A percentile compares a stretch with the other conserved stretches of the same genome.
These are phyloP conservation scores for Zygotorulaspora sp. DNA, from an alignment of 805 yeast genomes.

Conservation along the genomic window DNA sequence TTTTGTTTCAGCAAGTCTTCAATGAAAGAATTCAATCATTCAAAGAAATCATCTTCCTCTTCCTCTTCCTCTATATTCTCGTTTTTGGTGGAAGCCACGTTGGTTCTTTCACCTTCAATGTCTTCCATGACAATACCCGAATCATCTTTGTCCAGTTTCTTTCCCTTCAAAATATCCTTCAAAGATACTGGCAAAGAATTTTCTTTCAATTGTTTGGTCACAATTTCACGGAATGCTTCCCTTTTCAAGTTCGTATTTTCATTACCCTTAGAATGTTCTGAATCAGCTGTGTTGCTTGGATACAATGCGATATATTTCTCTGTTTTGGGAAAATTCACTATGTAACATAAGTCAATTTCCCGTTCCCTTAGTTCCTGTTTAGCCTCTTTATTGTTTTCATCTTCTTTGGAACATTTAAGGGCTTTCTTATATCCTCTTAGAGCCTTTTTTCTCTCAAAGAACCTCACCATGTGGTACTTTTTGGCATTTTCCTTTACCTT, in stretches of 20 bases:
- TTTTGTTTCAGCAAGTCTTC: too few species aligned
- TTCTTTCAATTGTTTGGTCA: conserved; percentile 48
- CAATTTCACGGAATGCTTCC: conserved; percentile 47
- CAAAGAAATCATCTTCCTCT: conserved; percentile 45
- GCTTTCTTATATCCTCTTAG: conserved; percentile 56
- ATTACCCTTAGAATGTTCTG: conserved; percentile 35
- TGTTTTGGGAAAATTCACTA: conserved; percentile 69
- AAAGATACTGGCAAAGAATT: conserved; percentile 57
- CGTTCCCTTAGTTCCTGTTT: conserved; percentile 44
- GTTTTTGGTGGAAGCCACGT: conserved; percentile 17
- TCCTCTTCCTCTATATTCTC: conserved; percentile 30
- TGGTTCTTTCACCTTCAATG: conserved; percentile 12
- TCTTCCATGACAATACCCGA: conserved; percentile 23
- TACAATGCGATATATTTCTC: conserved; percentile 77
- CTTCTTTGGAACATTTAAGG: conserved; percentile 31
- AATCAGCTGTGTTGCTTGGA: conserved; percentile 38
- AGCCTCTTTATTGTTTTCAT: conserved; percentile 28
- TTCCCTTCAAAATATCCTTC: conserved; percentile 40
- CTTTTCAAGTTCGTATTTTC: conserved; percentile 42
- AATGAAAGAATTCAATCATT: too few species aligned
- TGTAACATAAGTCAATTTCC: conserved; percentile 70
- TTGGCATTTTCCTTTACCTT: conserved; percentile 52
- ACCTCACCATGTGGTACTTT: conserved; percentile 89
- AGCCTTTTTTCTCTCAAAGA: conserved; percentile 87
- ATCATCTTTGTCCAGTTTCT: conserved; percentile 27